Conservation (phyloP, 164 flowering plant species). For the Echeveria elegans region DNA sequence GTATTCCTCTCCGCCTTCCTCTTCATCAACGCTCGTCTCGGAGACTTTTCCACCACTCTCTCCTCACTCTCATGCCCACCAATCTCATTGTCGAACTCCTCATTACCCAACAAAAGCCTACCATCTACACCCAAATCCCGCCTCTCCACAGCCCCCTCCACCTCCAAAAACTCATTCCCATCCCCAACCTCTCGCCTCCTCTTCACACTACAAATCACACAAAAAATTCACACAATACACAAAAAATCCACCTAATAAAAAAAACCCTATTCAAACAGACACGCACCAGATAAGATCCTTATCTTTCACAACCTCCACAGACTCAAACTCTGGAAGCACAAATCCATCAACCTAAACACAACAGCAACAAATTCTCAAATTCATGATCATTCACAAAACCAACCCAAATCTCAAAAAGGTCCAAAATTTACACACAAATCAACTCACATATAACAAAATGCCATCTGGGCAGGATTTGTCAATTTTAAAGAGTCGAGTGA, state of each 20-base stretch:
- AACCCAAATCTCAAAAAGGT: not conserved
- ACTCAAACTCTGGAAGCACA: constrained; percentile 73
- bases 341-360: constrained; percentile 93
- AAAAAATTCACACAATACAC: not conserved
- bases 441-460: constrained; percentile 56
- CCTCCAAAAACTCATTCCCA: constrained; percentile 19
- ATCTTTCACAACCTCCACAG: constrained; percentile 58
- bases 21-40: constrained; percentile 33
- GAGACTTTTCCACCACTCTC: constrained; percentile 12
- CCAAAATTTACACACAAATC: not conserved
- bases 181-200: constrained; percentile 25
- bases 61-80: constrained; percentile 49
- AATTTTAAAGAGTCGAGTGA: constrained; percentile 40
- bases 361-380: not conserved
- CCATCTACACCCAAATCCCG: constrained; percentile 23
- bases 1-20: constrained; percentile 47
- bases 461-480: constrained; percentile 51
- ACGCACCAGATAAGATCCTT: constrained; percentile 69
- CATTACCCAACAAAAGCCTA: constrained; percentile 48
- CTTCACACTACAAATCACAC: constrained; percentile 45
- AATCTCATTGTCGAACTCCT: constrained; percentile 53
- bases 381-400: not conserved
- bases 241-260: not conserved
- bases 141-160: constrained; percentile 25
- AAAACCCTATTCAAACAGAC: not conserved